Conservation (phyloP, 192 early-diverging fungal genomes). For the Coemansia sp. region DNA sequence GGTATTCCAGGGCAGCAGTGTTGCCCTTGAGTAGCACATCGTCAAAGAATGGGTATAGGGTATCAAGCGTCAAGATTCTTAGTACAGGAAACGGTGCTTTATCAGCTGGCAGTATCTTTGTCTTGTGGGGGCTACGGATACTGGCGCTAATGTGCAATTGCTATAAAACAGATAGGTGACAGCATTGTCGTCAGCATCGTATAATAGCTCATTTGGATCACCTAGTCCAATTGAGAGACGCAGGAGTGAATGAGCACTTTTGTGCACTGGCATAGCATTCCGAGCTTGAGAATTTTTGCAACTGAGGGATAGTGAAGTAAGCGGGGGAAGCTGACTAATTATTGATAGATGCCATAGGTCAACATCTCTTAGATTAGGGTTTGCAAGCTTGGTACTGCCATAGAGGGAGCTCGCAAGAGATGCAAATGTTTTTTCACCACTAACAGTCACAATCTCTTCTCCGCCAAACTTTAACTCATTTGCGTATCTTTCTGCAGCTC, state of each 20-base stretch:
- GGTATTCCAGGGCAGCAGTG: conserved; percentile 1
- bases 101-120: not conserved
- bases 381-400: not conserved
- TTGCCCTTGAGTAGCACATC: conserved; percentile 10
- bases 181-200: not conserved
- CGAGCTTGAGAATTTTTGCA: not conserved
- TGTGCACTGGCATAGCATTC: not conserved
- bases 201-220: not conserved
- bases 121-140: not conserved
- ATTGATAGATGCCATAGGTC: not conserved
- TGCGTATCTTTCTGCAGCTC: not conserved
- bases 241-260: not conserved
- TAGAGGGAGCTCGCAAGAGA: not conserved
- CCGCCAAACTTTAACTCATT: not conserved
- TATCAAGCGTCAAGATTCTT: not conserved
- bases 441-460: not conserved
- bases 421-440: not conserved
- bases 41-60: conserved; percentile 1
- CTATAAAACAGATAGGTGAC: not conserved
- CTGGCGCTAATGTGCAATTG: not conserved
- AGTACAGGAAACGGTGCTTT: conserved; percentile 4
- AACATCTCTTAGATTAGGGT: not conserved
- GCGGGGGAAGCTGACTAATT: not conserved
- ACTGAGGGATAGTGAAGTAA: not conserved
- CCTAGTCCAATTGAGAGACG: not conserved